phyloP scores from a whole-genome alignment of 495 filamentous ascomycete genomes.

The Darksidea phi region DNA sequence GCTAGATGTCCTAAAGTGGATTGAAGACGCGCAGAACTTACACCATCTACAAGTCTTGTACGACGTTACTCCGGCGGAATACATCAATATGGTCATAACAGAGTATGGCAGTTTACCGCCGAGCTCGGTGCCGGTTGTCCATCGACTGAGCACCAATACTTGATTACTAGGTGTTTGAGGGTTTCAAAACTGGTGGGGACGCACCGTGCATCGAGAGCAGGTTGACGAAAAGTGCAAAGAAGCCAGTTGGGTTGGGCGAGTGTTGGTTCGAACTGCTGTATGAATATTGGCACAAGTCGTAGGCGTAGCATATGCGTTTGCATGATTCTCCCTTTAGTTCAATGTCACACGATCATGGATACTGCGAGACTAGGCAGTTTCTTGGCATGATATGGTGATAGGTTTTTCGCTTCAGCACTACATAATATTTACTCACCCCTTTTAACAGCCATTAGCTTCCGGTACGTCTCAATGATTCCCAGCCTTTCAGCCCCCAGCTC shows the following conservation, averaged over 20 bases:
- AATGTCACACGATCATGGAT: no score
- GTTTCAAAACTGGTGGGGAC: no score
- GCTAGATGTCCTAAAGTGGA: constrained; percentile 49
- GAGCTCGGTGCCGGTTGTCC: constrained; percentile 69
- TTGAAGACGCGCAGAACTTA: constrained; percentile 61
- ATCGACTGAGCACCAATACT: constrained; percentile 50
- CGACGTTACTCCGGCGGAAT: constrained; percentile 89
- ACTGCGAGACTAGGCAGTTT: no score
- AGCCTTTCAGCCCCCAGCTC: constrained; percentile 73
- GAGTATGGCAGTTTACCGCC: constrained; percentile 87
- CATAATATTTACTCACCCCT: neutral
- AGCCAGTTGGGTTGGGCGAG: no score
- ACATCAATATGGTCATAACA: constrained; percentile 83
- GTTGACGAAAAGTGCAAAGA: no score
- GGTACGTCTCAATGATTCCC: constrained; percentile 78
- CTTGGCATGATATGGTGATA: no score
- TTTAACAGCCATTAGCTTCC: constrained; percentile 64
- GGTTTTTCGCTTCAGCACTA: no score
- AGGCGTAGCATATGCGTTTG: no score
- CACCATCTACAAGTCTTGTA: constrained; percentile 84
- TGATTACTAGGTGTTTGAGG: neutral
- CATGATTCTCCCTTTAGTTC: no score
- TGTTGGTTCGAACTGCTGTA: no score
- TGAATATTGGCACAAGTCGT: no score
- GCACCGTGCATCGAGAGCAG: no score